These are phyloP conservation scores for Oryza rufipogon DNA, from an alignment of 176 grass and related monocot species.

Conservation along the genomic window DNA sequence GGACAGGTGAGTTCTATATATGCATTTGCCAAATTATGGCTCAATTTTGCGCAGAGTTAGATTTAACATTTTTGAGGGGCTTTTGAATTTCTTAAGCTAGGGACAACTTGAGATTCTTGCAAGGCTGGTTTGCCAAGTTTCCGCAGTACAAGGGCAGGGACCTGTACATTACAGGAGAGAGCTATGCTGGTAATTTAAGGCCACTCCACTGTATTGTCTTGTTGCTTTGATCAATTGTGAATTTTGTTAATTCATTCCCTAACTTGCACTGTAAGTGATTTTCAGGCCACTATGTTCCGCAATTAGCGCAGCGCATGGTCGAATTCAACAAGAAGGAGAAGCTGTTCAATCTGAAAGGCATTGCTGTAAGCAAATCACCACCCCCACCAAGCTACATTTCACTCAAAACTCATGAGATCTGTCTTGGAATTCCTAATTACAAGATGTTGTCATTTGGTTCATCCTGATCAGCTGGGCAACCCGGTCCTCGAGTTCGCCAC, in stretches of 20 bases:
- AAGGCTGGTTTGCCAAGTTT: constrained; percentile 88
- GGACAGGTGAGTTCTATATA: constrained; percentile 57
- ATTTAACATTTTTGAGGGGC: neutral
- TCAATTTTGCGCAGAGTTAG: neutral
- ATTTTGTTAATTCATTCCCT: neutral
- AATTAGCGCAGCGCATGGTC: constrained; percentile 78
- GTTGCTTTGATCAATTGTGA: neutral
- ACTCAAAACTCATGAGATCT: neutral
- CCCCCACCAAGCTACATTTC: neutral
- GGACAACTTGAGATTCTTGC: constrained; percentile 85
- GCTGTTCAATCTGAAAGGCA: constrained; percentile 94
- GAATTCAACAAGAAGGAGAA: constrained; percentile 79
- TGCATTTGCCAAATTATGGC: neutral
- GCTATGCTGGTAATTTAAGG: constrained; percentile 75
- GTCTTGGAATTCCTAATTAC: neutral
- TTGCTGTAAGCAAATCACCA: constrained; percentile 69
- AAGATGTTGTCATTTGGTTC: neutral
- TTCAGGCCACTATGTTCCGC: constrained; percentile 85
- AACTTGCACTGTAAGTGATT: neutral
- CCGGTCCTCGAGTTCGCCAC: constrained; percentile 92
- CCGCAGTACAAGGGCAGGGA: constrained; percentile 76
- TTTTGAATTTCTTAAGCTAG: constrained; percentile 60
- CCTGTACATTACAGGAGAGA: constrained; percentile 90
- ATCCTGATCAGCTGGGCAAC: constrained; percentile 64
- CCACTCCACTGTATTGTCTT: neutral